Evolutionary conservation across 2,329 filamentous ascomycete species (phyloP).

Genomic region (Uncinocarpus reesii): DNA sequence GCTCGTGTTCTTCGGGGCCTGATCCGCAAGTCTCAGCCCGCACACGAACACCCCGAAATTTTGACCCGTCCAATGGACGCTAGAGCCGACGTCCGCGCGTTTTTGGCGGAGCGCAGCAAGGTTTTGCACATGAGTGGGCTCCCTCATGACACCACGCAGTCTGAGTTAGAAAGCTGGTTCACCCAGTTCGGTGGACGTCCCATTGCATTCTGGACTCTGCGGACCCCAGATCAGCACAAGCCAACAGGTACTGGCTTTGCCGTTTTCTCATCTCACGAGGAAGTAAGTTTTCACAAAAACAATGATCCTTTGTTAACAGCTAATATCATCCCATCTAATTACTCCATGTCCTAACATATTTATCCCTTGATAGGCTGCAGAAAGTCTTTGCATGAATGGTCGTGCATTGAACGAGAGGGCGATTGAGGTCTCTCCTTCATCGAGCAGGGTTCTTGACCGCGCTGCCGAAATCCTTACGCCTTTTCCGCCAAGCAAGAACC

Average conservation of each 20-base stretch:
- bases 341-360: too few relatives aligned
- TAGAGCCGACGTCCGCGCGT: conserved; percentile 87
- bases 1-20: conserved; percentile 84
- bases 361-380: conserved; percentile 62
- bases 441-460: conserved; percentile 89
- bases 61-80: conserved; percentile 93
- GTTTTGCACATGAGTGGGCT: conserved; percentile 96
- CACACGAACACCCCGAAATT: conserved; percentile 88
- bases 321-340: too few relatives aligned
- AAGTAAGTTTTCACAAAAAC: too few relatives aligned
- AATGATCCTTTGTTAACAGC: too few relatives aligned
- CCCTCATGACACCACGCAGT: conserved; percentile 96
- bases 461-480: conserved; percentile 92
- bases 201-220: conserved; percentile 97
- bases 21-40: conserved; percentile 90
- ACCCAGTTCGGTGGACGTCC: conserved; percentile 96
- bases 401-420: conserved; percentile 97
- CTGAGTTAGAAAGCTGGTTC: conserved; percentile 98
- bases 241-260: conserved; percentile 98
- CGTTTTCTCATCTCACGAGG: conserved; percentile 97
- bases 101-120: conserved; percentile 92
- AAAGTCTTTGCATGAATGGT: conserved; percentile 98
- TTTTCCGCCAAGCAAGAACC: conserved; percentile 97
- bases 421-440: conserved; percentile 95
- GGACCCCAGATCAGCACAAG: conserved; percentile 97